Conservation (phyloP, 78 protist genomes). For the Dictyostelium intermedium region DNA sequence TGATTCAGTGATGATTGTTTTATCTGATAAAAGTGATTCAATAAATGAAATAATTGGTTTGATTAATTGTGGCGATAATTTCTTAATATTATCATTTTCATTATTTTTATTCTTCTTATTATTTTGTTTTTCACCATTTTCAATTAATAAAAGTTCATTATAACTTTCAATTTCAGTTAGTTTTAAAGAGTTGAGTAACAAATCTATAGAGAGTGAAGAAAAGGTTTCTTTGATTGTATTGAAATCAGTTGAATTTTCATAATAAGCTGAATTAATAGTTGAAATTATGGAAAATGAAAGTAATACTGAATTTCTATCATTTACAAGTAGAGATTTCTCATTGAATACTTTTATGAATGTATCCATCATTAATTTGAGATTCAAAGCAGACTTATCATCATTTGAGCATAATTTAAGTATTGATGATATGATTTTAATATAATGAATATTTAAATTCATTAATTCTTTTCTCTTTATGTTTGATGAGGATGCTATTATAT, state of each 20-base stretch:
- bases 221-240: no score
- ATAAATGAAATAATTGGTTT: no score
- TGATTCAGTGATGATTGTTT: neutral
- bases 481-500: neutral
- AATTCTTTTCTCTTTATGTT: neutral
- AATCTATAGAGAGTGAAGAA: neutral
- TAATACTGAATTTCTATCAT: neutral
- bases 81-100: no score
- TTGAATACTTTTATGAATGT: neutral
- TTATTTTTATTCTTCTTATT: no score
- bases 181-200: neutral
- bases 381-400: neutral
- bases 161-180: neutral
- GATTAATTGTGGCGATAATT: neutral
- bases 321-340: neutral
- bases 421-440: neutral
- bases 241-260: neutral
- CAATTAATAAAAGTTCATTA: neutral
- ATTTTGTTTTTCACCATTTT: neutral
- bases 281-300: neutral
- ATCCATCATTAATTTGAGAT: neutral
- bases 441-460: neutral
- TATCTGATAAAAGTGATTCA: neutral
- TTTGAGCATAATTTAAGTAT: neutral
- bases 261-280: no score